Base-by-base conservation (phyloP, 768 basidiomycete species). In the Suillus tomentosus region DNA sequence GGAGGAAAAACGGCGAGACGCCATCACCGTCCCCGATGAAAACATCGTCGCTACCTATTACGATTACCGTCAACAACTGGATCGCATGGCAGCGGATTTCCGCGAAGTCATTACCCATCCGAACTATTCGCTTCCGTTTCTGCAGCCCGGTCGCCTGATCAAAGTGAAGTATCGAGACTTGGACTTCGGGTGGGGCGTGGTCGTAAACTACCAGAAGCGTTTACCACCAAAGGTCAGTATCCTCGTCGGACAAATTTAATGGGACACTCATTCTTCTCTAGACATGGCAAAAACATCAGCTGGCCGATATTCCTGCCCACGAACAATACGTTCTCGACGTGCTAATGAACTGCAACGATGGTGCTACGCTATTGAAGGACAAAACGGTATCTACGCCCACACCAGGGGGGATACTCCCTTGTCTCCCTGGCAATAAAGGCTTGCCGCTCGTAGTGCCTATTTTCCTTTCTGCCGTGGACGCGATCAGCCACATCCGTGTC, bases 111-210 rank as follows among this genome's bases (percentile, higher is more conserved):
- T 98, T 72, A 96, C 95, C 0, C 97, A 99, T 72, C 97, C 97
- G 3, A 90, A 88, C 2, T 99, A 99, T 77, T 86, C 90, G n/a
- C 76, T 99, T 31, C 95, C 96, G 0, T 99, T 98, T 84, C 81
- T 99, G 13, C 91, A 97, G 71, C 82, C 89, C 24, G 97, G 97
- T 37, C 88, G 97, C 4, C 81, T 99, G n/a, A 92, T 99, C 56
- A 92, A 91, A 71, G 85, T 99, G 69, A 91, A 91, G 72, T 85
- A 97, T 73, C 86, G 89, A 66, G 89, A 91, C 45, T 79, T 89
- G 15, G 92, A 99, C 76, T 99, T 96, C 75, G 96, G 96, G 11
- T 99, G 97, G 97, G 96, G 96, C 45, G 86, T 95, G 50, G 86
- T 99, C 60, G 85, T 98, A 72, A 96, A 95, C 73, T 98, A 88